Base-by-base conservation (phyloP, 1,284 basidiomycete genomes). In the Trichosporon ovoides region DNA sequence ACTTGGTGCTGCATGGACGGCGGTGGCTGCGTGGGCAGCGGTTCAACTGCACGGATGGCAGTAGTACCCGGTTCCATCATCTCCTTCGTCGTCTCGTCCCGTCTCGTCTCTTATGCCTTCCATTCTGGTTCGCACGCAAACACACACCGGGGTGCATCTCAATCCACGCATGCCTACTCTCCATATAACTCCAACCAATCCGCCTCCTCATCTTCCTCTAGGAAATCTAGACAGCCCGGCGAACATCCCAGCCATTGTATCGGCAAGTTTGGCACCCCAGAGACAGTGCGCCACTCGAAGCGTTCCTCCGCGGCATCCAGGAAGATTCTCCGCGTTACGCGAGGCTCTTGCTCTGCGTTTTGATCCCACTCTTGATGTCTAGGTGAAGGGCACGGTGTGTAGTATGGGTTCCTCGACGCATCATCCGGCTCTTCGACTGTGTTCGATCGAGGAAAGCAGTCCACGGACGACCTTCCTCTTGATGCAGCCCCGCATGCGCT, bases 231-330 rank as follows among this genome's bases (percentile, higher is more conserved):
- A 55, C 76, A 78, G 7, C 74, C 76, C 0, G 68, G 71, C 1
- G 68, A 68, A 56, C 76, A 78, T 16, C 76, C 76, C 40, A 61
- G 57, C 75, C 75, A 77, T 28, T 61, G 59, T 2, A 77, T 62
- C 0, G 76, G 76, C 3, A 77, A 58, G 13, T 68, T 59, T 10
- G 59, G 64, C n/a, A 57, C 57, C 6, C 65, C 67, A 40, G 58
- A 61, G 1, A 75, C 60, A 7, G 66, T 58, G n/a, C 61, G 53
- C 74, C 73, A 78, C 52, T 78, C 72, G 19, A 74, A 56, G n/a
- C 75, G 61, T 50, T 75, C 70, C 49, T 77, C 76, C 2, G 72
- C 70, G 3, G 73, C 57, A 38, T 73, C 65, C n/a, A 78, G 51
- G 58, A 72, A 77, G 18, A 78, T 16, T 10, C 66, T 67, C 12